Conservation (phyloP, 1,139 yeast genomes). For the Magnusiomyces magnusii region DNA sequence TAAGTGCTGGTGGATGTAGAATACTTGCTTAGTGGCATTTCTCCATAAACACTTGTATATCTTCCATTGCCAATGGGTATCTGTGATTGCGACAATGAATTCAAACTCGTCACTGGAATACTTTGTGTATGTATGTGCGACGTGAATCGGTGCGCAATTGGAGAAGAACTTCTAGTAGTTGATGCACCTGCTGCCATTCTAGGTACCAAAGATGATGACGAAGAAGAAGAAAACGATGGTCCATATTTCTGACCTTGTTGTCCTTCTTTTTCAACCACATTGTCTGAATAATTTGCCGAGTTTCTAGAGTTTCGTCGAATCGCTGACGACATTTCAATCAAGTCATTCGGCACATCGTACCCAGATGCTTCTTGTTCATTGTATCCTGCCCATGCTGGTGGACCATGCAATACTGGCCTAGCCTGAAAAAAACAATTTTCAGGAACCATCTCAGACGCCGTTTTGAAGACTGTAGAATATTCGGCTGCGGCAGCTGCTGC, state of each 20-base stretch:
- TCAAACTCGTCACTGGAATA: background rate
- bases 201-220: background rate
- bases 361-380: background rate
- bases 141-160: background rate
- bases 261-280: background rate
- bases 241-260: background rate
- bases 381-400: background rate
- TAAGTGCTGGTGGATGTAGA: background rate
- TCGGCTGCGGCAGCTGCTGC: constrained; percentile 5
- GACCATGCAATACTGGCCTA: background rate
- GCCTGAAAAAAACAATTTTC: background rate
- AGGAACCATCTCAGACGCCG: background rate
- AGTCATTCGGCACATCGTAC: background rate
- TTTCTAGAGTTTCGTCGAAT: background rate
- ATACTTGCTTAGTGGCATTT: background rate
- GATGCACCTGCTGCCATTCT: no score
- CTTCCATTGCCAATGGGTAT: background rate
- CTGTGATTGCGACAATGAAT: no score
- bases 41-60: background rate
- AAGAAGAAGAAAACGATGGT: background rate
- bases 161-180: background rate
- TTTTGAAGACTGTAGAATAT: constrained; percentile 4
- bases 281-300: background rate
- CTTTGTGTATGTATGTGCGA: background rate
- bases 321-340: no score